Evolutionary conservation across 1,139 yeast genomes (phyloP), one percentile per base, ranked within the genome.

Genomic region (Geotrichum phurueaensis): DNA sequence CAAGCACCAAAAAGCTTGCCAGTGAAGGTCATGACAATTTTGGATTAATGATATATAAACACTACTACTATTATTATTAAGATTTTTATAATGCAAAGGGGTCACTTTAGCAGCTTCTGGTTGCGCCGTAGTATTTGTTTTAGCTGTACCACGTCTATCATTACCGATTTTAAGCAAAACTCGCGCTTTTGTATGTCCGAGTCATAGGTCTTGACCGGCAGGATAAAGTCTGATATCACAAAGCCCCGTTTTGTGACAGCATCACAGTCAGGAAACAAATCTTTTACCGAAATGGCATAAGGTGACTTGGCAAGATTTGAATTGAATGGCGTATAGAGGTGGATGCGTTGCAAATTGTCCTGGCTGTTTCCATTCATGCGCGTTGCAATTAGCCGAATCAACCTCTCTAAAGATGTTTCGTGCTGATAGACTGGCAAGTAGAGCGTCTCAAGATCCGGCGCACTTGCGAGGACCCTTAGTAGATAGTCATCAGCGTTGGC

Each of bases 191-290:
- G 53, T 7, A 27, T 23, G 31, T 31, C 53, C 10, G 53, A 27
- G 22, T 50, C 33, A 15, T 50, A 50, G 36, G 53, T 50, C 36
- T 50, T 50, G 20, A 50, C 33, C 13, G 53, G 53, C 53, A 27
- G 18, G 31, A 50, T 50, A 27, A 50, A 50, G 15, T 50, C 53
- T 4, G 53, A 50, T 27, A 31, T 50, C 47, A 39, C 47, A 39
- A 39, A 39, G 10, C 47, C 47, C 20, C 20, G 4, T n/a, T n/a
- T 39, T 2, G 47, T 39, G 20, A 39, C 47, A 2, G n/a, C 22
- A 6, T 39, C 47, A 15, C 47, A 39, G 33, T 50, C 53, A 9
- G 22, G 12, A 20, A 50, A 50, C 3, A 50, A 13, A 27, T 50
- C 53, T 1, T 27, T 50, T 1, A 50, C 53, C 13, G 53, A 50